A percentile compares a stretch with the other conserved stretches of the same genome.
Conservation (phyloP, 2,329 filamentous ascomycete species). For the Remersonia thermophila region DNA sequence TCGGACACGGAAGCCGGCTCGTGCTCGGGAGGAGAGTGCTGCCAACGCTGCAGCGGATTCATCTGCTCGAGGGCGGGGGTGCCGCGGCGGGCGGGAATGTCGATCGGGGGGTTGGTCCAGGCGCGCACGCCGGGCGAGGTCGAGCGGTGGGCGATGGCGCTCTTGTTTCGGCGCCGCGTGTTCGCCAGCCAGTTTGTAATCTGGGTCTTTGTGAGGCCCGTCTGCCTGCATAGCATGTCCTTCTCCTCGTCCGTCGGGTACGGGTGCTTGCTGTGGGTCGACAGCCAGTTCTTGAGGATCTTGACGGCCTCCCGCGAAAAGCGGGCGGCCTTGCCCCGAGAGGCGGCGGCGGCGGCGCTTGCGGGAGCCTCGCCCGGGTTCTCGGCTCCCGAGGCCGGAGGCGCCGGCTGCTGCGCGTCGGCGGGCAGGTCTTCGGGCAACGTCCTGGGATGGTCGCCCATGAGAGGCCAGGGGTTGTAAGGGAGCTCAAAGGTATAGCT, state of each 20-base stretch:
- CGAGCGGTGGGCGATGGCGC: conserved; percentile 48
- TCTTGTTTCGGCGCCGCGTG: conserved; percentile 70
- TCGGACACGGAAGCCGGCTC: conserved; percentile 47
- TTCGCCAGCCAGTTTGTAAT: conserved; percentile 92
- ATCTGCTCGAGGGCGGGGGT: conserved; percentile 40
- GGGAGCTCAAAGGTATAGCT: conserved; percentile 31
- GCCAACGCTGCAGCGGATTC: conserved; percentile 48
- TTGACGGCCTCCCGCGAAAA: conserved; percentile 73
- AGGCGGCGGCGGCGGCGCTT: neutral
- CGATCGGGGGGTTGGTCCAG: conserved; percentile 47
- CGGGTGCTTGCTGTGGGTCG: conserved; percentile 66
- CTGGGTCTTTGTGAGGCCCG: conserved; percentile 69
- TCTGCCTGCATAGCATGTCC: conserved; percentile 62
- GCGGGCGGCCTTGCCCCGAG: conserved; percentile 52
- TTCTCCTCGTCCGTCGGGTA: conserved; percentile 86
- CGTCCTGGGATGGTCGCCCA: conserved; percentile 31
- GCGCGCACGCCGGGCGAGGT: conserved; percentile 57
- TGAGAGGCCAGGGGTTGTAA: conserved; percentile 32
- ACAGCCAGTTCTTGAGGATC: conserved; percentile 74
- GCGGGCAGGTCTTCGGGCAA: no score
- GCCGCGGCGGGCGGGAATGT: conserved; percentile 54
- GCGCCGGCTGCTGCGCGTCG: conserved; percentile 20
- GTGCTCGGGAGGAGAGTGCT: conserved; percentile 46
- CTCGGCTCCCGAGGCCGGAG: conserved; percentile 9
- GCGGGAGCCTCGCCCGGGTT: neutral